phyloP scores from a whole-genome alignment of 257 asterid genomes.

The Knoxia roxburghii region DNA sequence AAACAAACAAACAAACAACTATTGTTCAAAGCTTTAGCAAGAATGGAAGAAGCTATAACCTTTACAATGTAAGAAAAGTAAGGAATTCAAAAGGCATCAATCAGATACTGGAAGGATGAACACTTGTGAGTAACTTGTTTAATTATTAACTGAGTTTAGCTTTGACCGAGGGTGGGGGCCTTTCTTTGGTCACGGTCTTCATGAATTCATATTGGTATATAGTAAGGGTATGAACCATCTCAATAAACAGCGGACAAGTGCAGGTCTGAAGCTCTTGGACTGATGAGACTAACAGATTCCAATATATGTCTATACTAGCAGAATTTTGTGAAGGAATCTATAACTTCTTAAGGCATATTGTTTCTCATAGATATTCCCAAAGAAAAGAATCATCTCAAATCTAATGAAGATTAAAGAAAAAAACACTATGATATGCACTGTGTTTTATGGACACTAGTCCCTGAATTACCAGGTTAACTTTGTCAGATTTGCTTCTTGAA shows the following conservation, averaged over 20 bases:
- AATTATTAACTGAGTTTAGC: not conserved
- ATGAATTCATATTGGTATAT: too few species aligned
- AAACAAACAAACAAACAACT: not conserved
- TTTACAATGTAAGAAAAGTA: not conserved
- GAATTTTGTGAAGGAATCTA: not conserved
- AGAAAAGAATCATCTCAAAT: not conserved
- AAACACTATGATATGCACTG: not conserved
- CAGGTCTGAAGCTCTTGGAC: not conserved
- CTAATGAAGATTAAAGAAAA: not conserved
- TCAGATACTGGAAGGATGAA: not conserved
- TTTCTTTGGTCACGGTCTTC: not conserved
- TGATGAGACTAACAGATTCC: not conserved
- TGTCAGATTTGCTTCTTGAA: slow-evolving; percentile 52
- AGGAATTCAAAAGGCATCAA: not conserved
- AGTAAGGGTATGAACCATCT: too few species aligned
- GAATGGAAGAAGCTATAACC: not conserved
- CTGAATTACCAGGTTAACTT: slow-evolving; percentile 66
- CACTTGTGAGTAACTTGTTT: not conserved
- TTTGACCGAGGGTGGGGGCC: not conserved
- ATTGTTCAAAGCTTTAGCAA: not conserved
- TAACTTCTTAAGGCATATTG: not conserved
- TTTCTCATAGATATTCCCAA: not conserved
- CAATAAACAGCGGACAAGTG: too few species aligned
- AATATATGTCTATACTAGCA: too few species aligned
- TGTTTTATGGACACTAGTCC: not conserved